A percentile compares a stretch with the other conserved stretches of the same genome.
Conservation (phyloP, 306 rosid species). For the Boehmeria nivea region DNA sequence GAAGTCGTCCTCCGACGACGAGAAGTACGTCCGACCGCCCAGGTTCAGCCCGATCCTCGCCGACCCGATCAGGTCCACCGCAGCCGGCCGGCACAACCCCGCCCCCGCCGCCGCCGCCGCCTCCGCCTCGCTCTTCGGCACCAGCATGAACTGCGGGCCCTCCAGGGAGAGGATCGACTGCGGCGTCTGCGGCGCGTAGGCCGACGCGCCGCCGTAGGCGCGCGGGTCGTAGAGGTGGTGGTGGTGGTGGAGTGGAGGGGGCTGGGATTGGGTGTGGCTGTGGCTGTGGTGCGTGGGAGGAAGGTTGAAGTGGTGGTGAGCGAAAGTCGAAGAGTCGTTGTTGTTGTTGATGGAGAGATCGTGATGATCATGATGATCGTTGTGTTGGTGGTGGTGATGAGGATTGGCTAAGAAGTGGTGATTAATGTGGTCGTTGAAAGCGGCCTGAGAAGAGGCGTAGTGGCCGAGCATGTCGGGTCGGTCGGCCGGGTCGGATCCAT, state of each 20-base stretch:
- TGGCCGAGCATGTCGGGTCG: conserved; percentile 56
- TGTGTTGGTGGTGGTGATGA: neutral
- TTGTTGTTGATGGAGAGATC: neutral
- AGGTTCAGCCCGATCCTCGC: conserved; percentile 83
- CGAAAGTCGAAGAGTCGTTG: conserved; percentile 18
- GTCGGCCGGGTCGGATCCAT: conserved; percentile 47
- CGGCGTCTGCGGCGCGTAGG: conserved; percentile 30
- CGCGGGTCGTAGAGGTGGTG: conserved; percentile 54
- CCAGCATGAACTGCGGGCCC: neutral
- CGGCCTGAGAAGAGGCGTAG: conserved; percentile 37
- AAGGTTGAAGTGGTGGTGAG: conserved; percentile 28
- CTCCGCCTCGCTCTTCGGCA: conserved; percentile 3
- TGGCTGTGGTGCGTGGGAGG: conserved; percentile 3
- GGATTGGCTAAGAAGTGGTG: conserved; percentile 17
- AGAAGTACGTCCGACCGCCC: conserved; percentile 86
- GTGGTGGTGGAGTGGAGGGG: neutral
- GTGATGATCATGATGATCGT: neutral
- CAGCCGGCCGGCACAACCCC: conserved; percentile 36
- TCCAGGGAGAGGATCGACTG: conserved; percentile 51
- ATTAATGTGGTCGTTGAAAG: conserved; percentile 25
- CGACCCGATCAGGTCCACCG: conserved; percentile 50
- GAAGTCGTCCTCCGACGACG: conserved; percentile 68
- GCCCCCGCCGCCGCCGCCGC: conserved; percentile 11
- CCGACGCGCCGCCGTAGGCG: conserved; percentile 43
- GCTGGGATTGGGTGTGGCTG: neutral